Conservation (phyloP, 352 stramenopile genomes). For the Globisporangium emineosum region DNA sequence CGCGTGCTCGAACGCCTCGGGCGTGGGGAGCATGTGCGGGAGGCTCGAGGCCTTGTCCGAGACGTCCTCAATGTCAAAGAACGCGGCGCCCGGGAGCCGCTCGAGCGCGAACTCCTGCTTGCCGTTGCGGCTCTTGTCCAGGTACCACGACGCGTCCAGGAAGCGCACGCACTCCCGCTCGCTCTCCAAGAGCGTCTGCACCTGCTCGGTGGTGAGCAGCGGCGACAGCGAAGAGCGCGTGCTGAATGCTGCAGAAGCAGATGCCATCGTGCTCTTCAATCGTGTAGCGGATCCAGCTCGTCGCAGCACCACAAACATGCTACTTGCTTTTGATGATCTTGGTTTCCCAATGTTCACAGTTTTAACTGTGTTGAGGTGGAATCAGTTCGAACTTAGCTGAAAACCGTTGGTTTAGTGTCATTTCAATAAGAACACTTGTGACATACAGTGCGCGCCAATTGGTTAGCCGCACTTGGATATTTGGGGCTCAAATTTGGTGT, state of each 20-base stretch:
- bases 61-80: conserved; percentile 92
- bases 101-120: conserved; percentile 52
- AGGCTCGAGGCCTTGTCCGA: conserved; percentile 64
- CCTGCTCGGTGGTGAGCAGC: conserved; percentile 56
- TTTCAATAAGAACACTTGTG: too few relatives aligned
- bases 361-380: too few relatives aligned
- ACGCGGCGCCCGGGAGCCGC: conserved; percentile 77
- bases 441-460: too few relatives aligned
- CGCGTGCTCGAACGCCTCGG: conserved; percentile 59
- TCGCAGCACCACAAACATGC: conserved; percentile 8
- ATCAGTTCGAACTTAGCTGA: too few relatives aligned
- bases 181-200: conserved; percentile 30
- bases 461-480: too few relatives aligned
- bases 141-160: conserved; percentile 80
- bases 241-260: conserved; percentile 3
- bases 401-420: too few relatives aligned
- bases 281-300: not conserved
- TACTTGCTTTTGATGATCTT: not conserved
- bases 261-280: conserved; percentile 3
- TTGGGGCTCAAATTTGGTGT: too few relatives aligned
- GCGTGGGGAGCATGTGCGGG: conserved; percentile 82
- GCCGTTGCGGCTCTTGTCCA: conserved; percentile 71
- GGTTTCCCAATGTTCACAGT: not conserved
- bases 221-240: conserved; percentile 27
- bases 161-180: conserved; percentile 44